Evolutionary conservation across 2,329 filamentous ascomycete species (phyloP).

Genomic region (Colletotrichum acutatum): DNA sequence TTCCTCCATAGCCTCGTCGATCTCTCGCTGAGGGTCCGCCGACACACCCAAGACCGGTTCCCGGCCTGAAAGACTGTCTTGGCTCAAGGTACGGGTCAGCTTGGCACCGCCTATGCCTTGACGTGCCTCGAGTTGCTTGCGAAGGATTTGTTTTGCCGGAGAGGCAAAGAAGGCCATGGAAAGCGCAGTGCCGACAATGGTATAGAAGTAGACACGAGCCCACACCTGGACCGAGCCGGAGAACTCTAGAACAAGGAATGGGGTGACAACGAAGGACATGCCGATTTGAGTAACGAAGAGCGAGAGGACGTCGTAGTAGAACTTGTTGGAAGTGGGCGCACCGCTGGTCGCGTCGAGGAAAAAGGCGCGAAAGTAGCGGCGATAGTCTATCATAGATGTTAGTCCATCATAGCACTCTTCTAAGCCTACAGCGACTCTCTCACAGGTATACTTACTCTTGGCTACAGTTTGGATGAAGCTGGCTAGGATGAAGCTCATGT

Average conservation of each 20-base stretch:
- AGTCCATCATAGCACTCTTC: conserved; percentile 20
- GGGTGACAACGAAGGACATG: conserved; percentile 84
- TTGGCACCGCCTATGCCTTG: conserved; percentile 57
- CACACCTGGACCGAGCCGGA: conserved; percentile 78
- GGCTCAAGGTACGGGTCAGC: conserved; percentile 62
- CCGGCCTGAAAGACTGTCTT: conserved; percentile 65
- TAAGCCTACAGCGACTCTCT: conserved; percentile 3
- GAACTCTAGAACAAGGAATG: conserved; percentile 86
- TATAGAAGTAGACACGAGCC: conserved; percentile 91
- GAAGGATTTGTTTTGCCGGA: conserved; percentile 74
- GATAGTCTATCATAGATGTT: conserved; percentile 72
- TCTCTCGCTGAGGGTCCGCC: conserved; percentile 77
- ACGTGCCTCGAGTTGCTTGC: conserved; percentile 68
- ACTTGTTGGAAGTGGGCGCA: conserved; percentile 76
- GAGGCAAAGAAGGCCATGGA: conserved; percentile 83
- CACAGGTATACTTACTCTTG: conserved; percentile 77
- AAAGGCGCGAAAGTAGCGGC: conserved; percentile 89
- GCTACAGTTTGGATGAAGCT: conserved; percentile 93
- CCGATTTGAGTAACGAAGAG: conserved; percentile 82
- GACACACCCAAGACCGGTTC: conserved; percentile 82
- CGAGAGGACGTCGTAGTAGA: conserved; percentile 85
- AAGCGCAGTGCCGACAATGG: conserved; percentile 71
- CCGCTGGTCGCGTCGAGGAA: conserved; percentile 84
- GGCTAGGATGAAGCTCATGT: conserved; percentile 88
- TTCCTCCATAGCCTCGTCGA: conserved; percentile 83